Conservation (phyloP, 163 green algal genomes). For the Chloromonas sp. region DNA sequence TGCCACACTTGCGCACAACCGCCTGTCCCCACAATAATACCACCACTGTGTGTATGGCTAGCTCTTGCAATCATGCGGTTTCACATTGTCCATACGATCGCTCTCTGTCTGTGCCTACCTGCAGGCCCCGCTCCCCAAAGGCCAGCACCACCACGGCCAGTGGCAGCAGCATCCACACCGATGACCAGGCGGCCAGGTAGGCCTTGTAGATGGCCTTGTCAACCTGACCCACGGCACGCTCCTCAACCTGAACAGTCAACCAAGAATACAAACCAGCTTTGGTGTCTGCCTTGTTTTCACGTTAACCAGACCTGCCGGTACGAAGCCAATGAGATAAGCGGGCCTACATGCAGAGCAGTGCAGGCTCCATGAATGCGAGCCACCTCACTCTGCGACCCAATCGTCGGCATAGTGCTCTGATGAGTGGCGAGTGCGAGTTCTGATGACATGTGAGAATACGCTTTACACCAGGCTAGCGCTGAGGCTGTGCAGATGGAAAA, state of each 20-base stretch:
- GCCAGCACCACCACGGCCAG: conserved; percentile 41
- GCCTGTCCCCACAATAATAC: neutral
- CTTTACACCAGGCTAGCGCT: too few species aligned
- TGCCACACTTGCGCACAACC: neutral
- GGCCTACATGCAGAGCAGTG: too few species aligned
- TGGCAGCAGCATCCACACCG: conserved; percentile 48
- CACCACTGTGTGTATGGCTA: neutral
- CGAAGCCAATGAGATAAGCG: too few species aligned
- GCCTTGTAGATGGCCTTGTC: conserved; percentile 53
- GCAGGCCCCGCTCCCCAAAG: conserved; percentile 57
- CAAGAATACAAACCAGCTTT: neutral
- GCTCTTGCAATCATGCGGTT: neutral
- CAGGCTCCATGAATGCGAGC: too few species aligned
- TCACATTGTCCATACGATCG: too few species aligned
- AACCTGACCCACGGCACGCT: conserved; percentile 60
- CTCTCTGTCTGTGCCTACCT: conserved; percentile 54
- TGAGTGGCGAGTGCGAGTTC: neutral
- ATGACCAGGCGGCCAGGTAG: conserved; percentile 65
- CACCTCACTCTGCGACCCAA: too few species aligned
- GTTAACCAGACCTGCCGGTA: too few species aligned
- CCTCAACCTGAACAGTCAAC: conserved; percentile 46
- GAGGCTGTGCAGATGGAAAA: too few species aligned
- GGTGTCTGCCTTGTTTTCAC: too few species aligned
- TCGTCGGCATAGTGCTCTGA: neutral
- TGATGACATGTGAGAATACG: neutral